These are phyloP conservation scores for Saccharomycopsis fermentans DNA, from an alignment of 805 yeast genomes.

Conservation along the genomic window DNA sequence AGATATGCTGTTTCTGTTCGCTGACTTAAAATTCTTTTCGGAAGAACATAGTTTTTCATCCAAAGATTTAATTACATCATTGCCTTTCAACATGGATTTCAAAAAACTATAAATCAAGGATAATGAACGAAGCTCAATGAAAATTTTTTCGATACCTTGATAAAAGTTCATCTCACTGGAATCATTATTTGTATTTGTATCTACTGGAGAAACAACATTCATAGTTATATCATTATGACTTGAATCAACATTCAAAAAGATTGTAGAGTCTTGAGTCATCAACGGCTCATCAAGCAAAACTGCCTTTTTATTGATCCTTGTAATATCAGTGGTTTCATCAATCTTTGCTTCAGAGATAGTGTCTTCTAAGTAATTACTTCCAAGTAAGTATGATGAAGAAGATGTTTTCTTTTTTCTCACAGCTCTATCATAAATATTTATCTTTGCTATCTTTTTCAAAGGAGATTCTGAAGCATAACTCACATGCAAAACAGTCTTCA, in stretches of 20 bases:
- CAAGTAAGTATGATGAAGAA: neutral
- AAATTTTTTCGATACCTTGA: neutral
- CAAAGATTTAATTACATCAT: conserved; percentile 1
- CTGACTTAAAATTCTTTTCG: neutral
- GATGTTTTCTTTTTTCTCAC: neutral
- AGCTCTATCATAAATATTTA: conserved; percentile 1
- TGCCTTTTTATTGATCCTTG: neutral
- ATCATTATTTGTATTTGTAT: neutral
- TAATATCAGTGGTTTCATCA: neutral
- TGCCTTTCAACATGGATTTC: neutral
- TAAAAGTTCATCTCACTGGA: neutral
- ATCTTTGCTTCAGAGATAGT: neutral
- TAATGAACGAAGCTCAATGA: conserved; percentile 12
- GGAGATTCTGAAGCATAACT: neutral
- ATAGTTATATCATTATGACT: neutral
- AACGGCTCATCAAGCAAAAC: conserved; percentile 4
- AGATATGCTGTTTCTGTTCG: neutral
- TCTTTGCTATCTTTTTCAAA: neutral
- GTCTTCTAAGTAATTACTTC: neutral
- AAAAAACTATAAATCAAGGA: conserved; percentile 12
- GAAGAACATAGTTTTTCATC: neutral
- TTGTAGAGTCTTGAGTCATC: neutral
- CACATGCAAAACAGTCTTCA: neutral
- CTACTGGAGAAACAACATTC: neutral
- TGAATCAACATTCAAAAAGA: conserved; percentile 4